Evolutionary conservation across 441 rosid species (phyloP), one percentile per base, ranked within the genome.

Genomic region (Dalechampia spathulata): DNA sequence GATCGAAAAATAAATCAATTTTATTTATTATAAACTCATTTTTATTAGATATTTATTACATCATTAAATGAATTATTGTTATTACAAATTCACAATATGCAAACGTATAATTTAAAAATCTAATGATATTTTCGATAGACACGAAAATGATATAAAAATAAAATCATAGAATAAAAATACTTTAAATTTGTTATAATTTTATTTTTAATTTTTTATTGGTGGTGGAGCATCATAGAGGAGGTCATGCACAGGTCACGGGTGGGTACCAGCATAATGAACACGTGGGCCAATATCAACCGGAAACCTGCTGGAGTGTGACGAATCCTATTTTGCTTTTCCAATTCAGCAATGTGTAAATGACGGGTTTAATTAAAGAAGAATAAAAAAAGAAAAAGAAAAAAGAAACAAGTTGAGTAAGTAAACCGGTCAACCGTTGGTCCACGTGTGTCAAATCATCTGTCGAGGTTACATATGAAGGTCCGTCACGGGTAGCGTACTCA

Each of bases 171-270:
- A n/a, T n/a, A n/a, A n/a, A n/a, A n/a, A n/a, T n/a, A n/a, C n/a
- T n/a, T n/a, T n/a, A n/a, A n/a, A n/a, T n/a, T n/a, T n/a, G n/a
- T n/a, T n/a, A n/a, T n/a, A n/a, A n/a, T n/a, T n/a, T n/a, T n/a
- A n/a, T n/a, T n/a, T n/a, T n/a, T n/a, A n/a, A n/a, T n/a, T n/a
- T n/a, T n/a, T n/a, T n/a, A n/a, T n/a, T n/a, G n/a, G n/a, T n/a
- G n/a, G n/a, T n/a, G n/a, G n/a, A n/a, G n/a, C 58, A 45, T 61
- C 32, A 37, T 25, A 7, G 28, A 17, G 19, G 26, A 23, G 37
- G 55, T 43, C 65, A 41, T 37, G 58, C 74, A 63, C 40, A 69
- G 45, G 53, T 68, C 79, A 74, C 65, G 76, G 68, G 73, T 32
- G 66, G 45, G 68, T 56, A 39, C 57, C 52, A 55, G 61, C 55